Evolutionary conservation across 2,329 filamentous ascomycete species (phyloP), one percentile per base, ranked within the genome.

Genomic region (Dothideomycetes sp.): DNA sequence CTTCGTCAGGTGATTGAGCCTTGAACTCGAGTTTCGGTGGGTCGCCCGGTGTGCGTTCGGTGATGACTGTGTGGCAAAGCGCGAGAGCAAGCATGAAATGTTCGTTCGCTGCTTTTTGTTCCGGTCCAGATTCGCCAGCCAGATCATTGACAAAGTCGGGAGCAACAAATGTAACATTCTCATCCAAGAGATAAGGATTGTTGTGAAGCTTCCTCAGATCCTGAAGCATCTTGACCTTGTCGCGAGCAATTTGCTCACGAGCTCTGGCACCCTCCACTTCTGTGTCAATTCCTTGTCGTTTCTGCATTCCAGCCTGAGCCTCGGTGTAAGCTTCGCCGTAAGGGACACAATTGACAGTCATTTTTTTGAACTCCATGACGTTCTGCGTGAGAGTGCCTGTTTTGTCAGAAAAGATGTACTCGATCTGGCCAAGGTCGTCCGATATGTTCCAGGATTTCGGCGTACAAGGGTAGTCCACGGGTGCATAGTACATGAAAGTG

Each of bases 391-490:
- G 65, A 2, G 85, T 94, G 44, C 85, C 85, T 0, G 85, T 94
- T 64, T 94, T 94, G 69, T 94, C 85, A 0, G 85, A 95, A 63
- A 98, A 98, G 51, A 98, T 94, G 67, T 96, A 98, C 63, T 96
- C 91, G 47, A 98, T 94, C 64, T 98, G 91, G 10, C 91, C 91
- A 33, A 98, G 72, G 54, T 98, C 93, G 57, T 98, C 91, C 1
- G 89, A 96, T 36, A 98, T 96, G 58, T 96, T 98, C 91, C 91
- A 98, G 0, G 88, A 87, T 57, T 96, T 96, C 4, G 93, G 91
- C 9, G 94, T 86, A 58, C 93, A 98, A 2, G 89, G 87, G 56
- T 94, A 88, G 55, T 94, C 87, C 49, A 95, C 78, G 54, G 78
- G 80, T 43, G 91, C 91, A 65, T 98, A 94, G 64, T 96, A 98